Evolutionary conservation across 805 yeast genomes (phyloP).

Genomic region (Lipomyces kockii): DNA sequence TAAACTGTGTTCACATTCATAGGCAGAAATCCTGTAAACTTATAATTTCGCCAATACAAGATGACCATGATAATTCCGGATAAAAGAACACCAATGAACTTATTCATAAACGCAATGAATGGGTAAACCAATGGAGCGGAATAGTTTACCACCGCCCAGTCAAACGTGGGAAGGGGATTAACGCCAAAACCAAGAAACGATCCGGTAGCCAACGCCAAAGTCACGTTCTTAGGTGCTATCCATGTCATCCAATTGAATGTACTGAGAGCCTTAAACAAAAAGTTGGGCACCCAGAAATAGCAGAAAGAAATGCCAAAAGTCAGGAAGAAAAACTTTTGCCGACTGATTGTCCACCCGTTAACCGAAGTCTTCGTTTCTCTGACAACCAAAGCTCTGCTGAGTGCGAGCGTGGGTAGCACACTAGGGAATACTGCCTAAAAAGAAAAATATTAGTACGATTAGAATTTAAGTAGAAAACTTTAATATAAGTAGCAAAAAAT

Average conservation of each 20-base stretch:
- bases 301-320: constrained; percentile 50
- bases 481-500: too few species aligned
- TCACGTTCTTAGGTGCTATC: constrained; percentile 58
- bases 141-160: constrained; percentile 47
- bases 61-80: constrained; percentile 41
- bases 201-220: constrained; percentile 58
- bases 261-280: constrained; percentile 61
- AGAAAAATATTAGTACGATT: too few species aligned
- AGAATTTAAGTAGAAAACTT: too few species aligned
- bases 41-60: constrained; percentile 53
- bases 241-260: constrained; percentile 63
- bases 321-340: constrained; percentile 56
- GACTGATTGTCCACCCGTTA: constrained; percentile 64
- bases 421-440: constrained; percentile 66
- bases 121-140: constrained; percentile 55
- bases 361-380: constrained; percentile 52
- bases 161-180: constrained; percentile 55
- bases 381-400: constrained; percentile 55
- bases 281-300: constrained; percentile 68
- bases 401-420: constrained; percentile 53
- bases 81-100: constrained; percentile 47
- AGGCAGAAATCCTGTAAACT: constrained; percentile 57
- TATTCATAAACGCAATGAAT: constrained; percentile 47
- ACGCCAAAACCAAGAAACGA: constrained; percentile 49
- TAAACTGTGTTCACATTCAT: constrained; percentile 52